These are phyloP conservation scores for Alternaria sp. DNA, from an alignment of 2,329 filamentous ascomycete genomes.

Conservation along the genomic window DNA sequence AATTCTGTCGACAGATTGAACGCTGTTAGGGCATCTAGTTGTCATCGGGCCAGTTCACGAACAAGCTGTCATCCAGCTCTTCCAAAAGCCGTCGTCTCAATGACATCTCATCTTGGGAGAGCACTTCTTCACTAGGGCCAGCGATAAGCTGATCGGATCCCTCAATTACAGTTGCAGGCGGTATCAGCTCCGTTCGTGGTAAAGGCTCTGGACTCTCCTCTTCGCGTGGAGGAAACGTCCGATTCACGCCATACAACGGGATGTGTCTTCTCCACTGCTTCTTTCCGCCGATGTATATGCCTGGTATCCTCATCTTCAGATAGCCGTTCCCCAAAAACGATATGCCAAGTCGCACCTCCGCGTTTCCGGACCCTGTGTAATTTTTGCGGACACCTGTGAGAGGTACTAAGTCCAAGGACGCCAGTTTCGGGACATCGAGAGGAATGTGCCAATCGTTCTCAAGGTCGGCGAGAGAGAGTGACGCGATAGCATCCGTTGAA, in stretches of 20 bases:
- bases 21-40: too few species aligned
- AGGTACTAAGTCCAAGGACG: background rate
- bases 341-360: background rate
- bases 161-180: too few species aligned
- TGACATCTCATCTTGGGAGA: too few species aligned
- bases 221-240: background rate
- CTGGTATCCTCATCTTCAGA: background rate
- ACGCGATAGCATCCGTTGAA: background rate
- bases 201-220: background rate
- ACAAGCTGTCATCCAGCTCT: too few species aligned
- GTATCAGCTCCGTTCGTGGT: too few species aligned
- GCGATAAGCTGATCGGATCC: too few species aligned
- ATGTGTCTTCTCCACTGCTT: background rate
- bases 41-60: too few species aligned
- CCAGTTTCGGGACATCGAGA: background rate
- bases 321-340: background rate
- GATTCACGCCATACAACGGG: background rate
- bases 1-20: too few species aligned
- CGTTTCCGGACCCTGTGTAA: background rate
- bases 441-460: background rate
- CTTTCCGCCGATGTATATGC: background rate
- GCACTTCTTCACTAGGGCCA: too few species aligned
- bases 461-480: fast-evolving
- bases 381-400: background rate
- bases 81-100: too few species aligned